Percentiles rank a stretch among this genome's conserved stretches.
Conservation (phyloP, 2,329 filamentous ascomycete species). For the Aspergillus piperis region DNA sequence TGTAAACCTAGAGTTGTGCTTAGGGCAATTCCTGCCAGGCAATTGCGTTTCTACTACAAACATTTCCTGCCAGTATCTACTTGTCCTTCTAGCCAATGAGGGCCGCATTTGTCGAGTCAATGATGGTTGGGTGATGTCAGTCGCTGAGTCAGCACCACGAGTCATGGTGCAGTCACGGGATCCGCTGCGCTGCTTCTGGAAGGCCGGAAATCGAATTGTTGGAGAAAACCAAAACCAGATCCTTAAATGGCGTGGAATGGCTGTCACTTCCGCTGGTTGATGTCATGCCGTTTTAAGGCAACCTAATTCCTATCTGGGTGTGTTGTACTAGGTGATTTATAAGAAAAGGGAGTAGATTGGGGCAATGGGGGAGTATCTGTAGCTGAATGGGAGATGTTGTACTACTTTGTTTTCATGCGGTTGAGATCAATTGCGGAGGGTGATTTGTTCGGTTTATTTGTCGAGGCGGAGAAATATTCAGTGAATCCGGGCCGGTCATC, state of each 20-base stretch:
- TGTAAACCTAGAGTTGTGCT: too few relatives aligned
- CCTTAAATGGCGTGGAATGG: neutral
- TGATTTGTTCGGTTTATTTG: too few relatives aligned
- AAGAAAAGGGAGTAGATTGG: neutral
- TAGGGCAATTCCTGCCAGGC: too few relatives aligned
- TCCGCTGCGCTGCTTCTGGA: neutral
- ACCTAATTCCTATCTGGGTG: neutral
- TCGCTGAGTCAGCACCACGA: neutral
- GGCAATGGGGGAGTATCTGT: neutral
- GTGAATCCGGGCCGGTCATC: neutral
- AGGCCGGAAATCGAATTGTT: neutral
- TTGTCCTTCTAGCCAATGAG: too few relatives aligned
- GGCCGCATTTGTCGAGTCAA: neutral
- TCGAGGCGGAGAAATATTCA: neutral
- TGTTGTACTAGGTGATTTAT: neutral
- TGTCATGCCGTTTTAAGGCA: neutral
- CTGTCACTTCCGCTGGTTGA: neutral
- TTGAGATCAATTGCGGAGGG: too few relatives aligned
- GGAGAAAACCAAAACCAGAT: neutral
- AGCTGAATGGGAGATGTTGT: neutral
- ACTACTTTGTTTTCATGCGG: neutral
- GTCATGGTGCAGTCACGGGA: neutral
- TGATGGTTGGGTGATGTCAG: neutral
- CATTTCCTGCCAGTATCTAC: too few relatives aligned
- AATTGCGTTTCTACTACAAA: too few relatives aligned